Conservation (phyloP, 2,329 filamentous ascomycete species). For the Nothophoma quercina region DNA sequence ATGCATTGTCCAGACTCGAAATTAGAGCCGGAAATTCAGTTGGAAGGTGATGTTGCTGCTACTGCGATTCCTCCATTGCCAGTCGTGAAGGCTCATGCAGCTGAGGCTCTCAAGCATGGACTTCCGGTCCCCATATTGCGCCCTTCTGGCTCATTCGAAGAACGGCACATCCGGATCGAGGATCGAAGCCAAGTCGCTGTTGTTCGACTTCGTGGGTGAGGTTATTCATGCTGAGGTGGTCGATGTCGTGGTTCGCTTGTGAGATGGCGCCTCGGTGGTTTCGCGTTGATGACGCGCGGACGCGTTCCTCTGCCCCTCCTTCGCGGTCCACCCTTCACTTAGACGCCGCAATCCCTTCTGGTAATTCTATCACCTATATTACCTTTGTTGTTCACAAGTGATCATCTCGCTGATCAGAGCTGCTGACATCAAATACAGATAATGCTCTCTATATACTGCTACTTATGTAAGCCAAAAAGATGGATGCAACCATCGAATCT, state of each 20-base stretch:
- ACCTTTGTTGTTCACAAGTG: too few species aligned
- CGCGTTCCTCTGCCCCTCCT: background rate
- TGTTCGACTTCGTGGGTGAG: background rate
- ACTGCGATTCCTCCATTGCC: constrained; percentile 1
- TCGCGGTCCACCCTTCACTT: background rate
- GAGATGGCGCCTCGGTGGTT: background rate
- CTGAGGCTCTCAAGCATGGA: constrained; percentile 18
- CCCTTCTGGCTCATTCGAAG: background rate
- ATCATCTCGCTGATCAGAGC: too few species aligned
- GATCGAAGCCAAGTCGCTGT: constrained; percentile 12
- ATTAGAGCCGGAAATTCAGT: background rate
- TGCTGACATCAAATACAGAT: too few species aligned
- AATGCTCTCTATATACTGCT: too few species aligned
- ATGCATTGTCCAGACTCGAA: background rate
- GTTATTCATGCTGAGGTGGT: too few species aligned
- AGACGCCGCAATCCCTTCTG: too few species aligned
- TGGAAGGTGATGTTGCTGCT: background rate
- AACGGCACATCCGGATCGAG: constrained; percentile 28
- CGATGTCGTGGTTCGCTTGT: background rate
- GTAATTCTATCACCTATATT: too few species aligned
- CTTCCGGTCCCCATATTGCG: constrained; percentile 18
- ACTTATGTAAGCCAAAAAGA: too few species aligned
- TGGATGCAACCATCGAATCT: too few species aligned
- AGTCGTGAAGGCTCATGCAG: constrained; percentile 17
- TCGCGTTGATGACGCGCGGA: background rate